Conservation (phyloP, 2,329 filamentous ascomycete genomes). For the Colletotrichum destructivum region DNA sequence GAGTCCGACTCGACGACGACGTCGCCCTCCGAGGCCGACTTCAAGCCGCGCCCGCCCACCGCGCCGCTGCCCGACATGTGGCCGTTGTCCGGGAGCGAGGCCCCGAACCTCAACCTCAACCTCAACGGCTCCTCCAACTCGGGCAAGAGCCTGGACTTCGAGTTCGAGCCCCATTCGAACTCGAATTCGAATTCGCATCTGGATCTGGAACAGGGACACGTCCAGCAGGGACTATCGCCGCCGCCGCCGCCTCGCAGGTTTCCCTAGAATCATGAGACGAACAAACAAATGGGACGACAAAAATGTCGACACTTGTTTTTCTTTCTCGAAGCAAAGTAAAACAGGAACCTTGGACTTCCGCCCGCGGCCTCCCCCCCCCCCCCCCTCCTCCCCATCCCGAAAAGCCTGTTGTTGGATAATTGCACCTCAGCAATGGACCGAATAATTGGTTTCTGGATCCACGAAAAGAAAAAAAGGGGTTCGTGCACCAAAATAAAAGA, state of each 20-base stretch:
- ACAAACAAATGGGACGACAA: neutral
- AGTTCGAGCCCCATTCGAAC: conserved; percentile 2
- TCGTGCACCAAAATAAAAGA: neutral
- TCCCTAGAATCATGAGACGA: conserved; percentile 9
- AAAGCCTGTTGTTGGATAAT: too few species aligned
- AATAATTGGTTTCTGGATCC: too few species aligned
- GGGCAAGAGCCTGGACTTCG: conserved; percentile 26
- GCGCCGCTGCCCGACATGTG: conserved; percentile 34
- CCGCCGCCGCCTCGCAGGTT: conserved; percentile 39
- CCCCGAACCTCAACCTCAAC: conserved; percentile 18
- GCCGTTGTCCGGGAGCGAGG: conserved; percentile 34
- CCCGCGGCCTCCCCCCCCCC: too few species aligned
- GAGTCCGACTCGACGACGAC: conserved; percentile 10
- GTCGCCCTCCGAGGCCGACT: conserved; percentile 20
- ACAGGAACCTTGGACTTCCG: too few species aligned
- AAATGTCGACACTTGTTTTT: too few species aligned
- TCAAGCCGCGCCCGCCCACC: conserved; percentile 36
- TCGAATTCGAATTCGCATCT: conserved; percentile 8
- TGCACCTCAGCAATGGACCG: too few species aligned
- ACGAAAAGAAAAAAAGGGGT: too few species aligned
- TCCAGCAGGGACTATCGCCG: conserved; percentile 29
- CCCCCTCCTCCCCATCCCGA: too few species aligned
- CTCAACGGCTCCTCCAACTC: conserved; percentile 28
- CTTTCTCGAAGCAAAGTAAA: neutral
- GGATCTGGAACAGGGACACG: conserved; percentile 21